phyloP scores from a whole-genome alignment of 2,329 filamentous ascomycete species.

The Xylaria sp. region DNA sequence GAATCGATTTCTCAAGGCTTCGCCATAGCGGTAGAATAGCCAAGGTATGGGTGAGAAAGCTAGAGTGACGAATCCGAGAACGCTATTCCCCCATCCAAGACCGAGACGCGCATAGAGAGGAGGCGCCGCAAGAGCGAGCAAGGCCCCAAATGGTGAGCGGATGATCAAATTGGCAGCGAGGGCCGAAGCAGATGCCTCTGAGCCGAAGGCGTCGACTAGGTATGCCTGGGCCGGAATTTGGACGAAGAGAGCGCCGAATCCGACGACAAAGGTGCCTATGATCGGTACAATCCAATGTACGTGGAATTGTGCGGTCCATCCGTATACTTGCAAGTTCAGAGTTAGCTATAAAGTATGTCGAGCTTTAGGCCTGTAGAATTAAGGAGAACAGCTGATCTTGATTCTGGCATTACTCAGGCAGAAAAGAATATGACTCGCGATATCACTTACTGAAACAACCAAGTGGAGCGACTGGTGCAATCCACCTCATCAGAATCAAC shows the following conservation, averaged over 20 bases:
- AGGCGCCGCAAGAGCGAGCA: slow-evolving; percentile 27
- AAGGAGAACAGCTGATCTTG: not conserved
- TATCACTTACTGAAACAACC: slow-evolving; percentile 29
- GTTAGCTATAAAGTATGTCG: not conserved
- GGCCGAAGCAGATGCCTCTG: slow-evolving; percentile 28
- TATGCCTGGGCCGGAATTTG: slow-evolving; percentile 23
- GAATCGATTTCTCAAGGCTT: slow-evolving; percentile 21
- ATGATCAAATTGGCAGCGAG: slow-evolving; percentile 31
- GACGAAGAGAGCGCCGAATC: slow-evolving; percentile 30
- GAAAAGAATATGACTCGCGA: not conserved
- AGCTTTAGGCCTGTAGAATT: too few relatives aligned
- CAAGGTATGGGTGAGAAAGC: slow-evolving; percentile 28
- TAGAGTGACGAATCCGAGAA: slow-evolving; percentile 28
- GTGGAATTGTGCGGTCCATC: slow-evolving; percentile 32
- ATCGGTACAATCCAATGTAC: slow-evolving; percentile 35
- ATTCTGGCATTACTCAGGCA: not conserved
- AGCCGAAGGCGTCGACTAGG: slow-evolving; percentile 31
- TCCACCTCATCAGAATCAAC: slow-evolving; percentile 34
- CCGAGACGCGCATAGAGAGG: slow-evolving; percentile 25
- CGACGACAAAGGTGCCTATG: slow-evolving; percentile 32
- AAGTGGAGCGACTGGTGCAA: slow-evolving; percentile 27
- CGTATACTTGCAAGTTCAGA: slow-evolving; percentile 15
- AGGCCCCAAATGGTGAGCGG: slow-evolving; percentile 26
- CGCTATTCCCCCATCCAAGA: slow-evolving; percentile 33
- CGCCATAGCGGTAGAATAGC: slow-evolving; percentile 30